Conservation (phyloP, 805 yeast species). For the Nakazawaea holstii region DNA sequence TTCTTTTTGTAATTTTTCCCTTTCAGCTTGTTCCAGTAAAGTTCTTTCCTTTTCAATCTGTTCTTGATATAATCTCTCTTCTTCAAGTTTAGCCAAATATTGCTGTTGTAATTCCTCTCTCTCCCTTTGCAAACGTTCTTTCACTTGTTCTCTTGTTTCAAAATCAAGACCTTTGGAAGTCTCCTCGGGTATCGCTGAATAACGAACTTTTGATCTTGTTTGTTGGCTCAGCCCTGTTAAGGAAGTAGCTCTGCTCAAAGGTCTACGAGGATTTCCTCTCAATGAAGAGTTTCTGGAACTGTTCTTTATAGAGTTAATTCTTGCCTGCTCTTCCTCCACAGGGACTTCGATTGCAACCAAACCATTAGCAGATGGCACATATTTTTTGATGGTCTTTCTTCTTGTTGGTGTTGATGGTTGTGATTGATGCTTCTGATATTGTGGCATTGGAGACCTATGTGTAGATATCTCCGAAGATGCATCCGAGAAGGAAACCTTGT, state of each 20-base stretch:
- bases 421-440: neutral
- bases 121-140: constrained; percentile 10
- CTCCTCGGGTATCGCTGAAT: constrained; percentile 3
- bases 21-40: constrained; percentile 8
- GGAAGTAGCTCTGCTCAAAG: constrained; percentile 15
- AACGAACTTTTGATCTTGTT: neutral
- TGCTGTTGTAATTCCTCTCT: constrained; percentile 21
- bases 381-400: constrained; percentile 54
- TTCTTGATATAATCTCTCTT: constrained; percentile 22
- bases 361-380: constrained; percentile 72
- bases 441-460: neutral
- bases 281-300: constrained; percentile 13
- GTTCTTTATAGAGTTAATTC: constrained; percentile 9
- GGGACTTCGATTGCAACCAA: constrained; percentile 68
- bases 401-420: neutral
- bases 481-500: constrained; percentile 18
- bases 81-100: constrained; percentile 21
- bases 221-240: constrained; percentile 16
- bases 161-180: neutral
- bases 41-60: constrained; percentile 23
- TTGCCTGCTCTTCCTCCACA: constrained; percentile 22
- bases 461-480: constrained; percentile 8
- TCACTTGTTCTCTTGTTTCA: neutral
- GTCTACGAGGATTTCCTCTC: constrained; percentile 7
- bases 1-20: neutral